Evolutionary conservation across 306 rosid genomes (phyloP), one percentile per base, ranked within the genome.

Genomic region (Trifolium repens): DNA sequence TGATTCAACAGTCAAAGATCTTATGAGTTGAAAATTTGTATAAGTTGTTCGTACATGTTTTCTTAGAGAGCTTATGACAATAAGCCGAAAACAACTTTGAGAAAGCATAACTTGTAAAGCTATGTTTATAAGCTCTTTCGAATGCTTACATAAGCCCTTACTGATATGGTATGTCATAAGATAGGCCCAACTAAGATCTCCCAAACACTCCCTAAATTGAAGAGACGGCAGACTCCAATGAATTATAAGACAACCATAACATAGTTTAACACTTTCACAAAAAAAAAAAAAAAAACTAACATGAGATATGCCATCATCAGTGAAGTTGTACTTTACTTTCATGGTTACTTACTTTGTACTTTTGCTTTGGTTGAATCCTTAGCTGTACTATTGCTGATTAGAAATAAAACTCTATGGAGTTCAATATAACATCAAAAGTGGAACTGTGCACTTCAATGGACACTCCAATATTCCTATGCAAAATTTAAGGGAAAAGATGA

Each of bases 361-460:
- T 55, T 50, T 46, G n/a, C 37, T 78, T 61, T 14, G 12, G 40
- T 32, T 9, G 2, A 61, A 32, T 13, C 49, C 10, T 69, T 19
- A 22, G 39, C 8, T 8, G 5, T 42, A 72, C 44, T 72, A 58
- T 42, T 43, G 27, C 39, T 78, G 49, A 44, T 35, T 11, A 3
- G 15, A 64, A 19, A 42, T 4, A 14, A 69, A 42, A 52, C 12
- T 11, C 67, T 39, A 47, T 27, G 68, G 34, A 65, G 61, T 40
- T 73, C 24, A 49, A 67, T 19, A 67, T 52, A 67, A 72, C 67
- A 72, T 34, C 53, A 24, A 58, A 76, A 71, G 71, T 46, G 59
- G 17, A 63, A 49, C 14, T 27, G 24, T 49, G 40, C 27, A 75
- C 47, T 44, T 55, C 34, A 60, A 19, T 3, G 13, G 46, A 22